phyloP scores from a whole-genome alignment of 2,329 filamentous ascomycete genomes.

The Pseudogymnoascus sp. region DNA sequence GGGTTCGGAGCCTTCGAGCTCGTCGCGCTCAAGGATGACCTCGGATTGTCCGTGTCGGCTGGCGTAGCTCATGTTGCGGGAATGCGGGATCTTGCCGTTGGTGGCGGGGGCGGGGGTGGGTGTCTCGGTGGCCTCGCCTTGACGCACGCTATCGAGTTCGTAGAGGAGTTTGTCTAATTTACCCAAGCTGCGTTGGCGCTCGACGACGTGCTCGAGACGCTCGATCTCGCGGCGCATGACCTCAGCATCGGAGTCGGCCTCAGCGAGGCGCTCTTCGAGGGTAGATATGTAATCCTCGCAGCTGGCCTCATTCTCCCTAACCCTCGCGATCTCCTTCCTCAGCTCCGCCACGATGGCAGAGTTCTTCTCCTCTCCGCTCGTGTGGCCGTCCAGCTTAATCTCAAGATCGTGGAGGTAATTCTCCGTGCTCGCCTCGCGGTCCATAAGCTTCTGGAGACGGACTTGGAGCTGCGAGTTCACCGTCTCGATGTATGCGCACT shows the following conservation, averaged over 20 bases:
- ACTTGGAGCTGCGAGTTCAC: slow-evolving; percentile 84
- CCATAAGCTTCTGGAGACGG: slow-evolving; percentile 84
- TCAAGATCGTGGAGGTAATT: slow-evolving; percentile 90
- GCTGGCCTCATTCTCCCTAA: slow-evolving; percentile 81
- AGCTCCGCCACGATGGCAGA: slow-evolving; percentile 76
- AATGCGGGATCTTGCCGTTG: slow-evolving; percentile 42
- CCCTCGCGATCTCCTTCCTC: slow-evolving; percentile 80
- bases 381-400: slow-evolving; percentile 80
- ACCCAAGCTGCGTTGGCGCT: slow-evolving; percentile 88
- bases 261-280: slow-evolving; percentile 86
- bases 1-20: slow-evolving; percentile 17
- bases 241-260: slow-evolving; percentile 92
- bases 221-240: slow-evolving; percentile 96
- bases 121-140: slow-evolving; percentile 31
- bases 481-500: slow-evolving; percentile 86
- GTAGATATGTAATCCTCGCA: slow-evolving; percentile 97
- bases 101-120: slow-evolving; percentile 29
- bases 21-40: slow-evolving; percentile 46
- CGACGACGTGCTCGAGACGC: slow-evolving; percentile 85
- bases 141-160: slow-evolving; percentile 74
- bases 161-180: slow-evolving; percentile 89
- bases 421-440: slow-evolving; percentile 86
- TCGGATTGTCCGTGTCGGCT: slow-evolving; percentile 46
- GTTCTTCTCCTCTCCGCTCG: slow-evolving; percentile 87
- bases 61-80: slow-evolving; percentile 43